Evolutionary conservation across 1,284 basidiomycete genomes (phyloP), one percentile per base, ranked within the genome.

Genomic region (Melanopsichium pennsylvanicum): DNA sequence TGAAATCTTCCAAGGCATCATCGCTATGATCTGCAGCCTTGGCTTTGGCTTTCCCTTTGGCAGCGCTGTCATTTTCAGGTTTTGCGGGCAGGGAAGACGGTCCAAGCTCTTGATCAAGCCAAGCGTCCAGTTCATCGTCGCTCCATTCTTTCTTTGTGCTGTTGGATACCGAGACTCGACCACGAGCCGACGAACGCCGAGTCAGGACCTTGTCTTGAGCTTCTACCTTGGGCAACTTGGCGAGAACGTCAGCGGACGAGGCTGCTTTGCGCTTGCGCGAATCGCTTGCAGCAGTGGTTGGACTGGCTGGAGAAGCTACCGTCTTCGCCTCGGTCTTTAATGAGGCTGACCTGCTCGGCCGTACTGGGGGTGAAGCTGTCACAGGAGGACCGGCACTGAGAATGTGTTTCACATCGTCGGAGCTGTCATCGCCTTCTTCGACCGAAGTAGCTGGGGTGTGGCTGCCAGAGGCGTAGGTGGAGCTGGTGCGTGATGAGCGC

Each of bases 371-470:
- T 3, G 21, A 13, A 21, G 47, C 29, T 37, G 43, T 26, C 16
- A 33, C 25, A 16, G 29, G 44, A 16, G 23, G 39, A 43, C 48
- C 43, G 7, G 40, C 5, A 0, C 26, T 38, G 19, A 43, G 7
- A n/a, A 21, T 15, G 19, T 15, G 16, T 34, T 64, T 54, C 32
- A 32, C 13, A 21, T 50, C 55, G 33, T 55, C 46, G 18, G 39
- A 29, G 36, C 37, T 35, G 48, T 50, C 67, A 11, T 41, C 50
- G 26, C 40, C 68, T 19, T 52, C 62, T 13, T 61, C 62, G 11
- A 67, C 50, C 10, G 68, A 70, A 13, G 68, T 70, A 19, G 55
- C 68, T 22, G 68, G 68, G 18, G 68, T 70, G 50, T 62, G 58
- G 31, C 62, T 66, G 37, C 68, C 68, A 18, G 68, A 70, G 16